Base-by-base conservation (phyloP, 371 early-diverging fungal species). In the Mucor ambiguus region DNA sequence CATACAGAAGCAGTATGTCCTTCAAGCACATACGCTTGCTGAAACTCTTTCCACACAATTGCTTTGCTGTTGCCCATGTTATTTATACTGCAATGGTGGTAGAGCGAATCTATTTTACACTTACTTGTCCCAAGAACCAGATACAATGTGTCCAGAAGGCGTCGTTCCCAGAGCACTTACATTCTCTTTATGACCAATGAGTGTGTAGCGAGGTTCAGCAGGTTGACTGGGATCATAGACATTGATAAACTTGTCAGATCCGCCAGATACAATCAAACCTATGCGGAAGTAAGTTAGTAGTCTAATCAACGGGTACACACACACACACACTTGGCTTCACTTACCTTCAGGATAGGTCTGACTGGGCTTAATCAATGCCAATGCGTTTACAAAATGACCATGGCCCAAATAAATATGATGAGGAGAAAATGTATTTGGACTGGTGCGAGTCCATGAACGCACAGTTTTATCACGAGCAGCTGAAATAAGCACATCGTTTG, bases 111-210 rank as follows among this genome's bases (percentile, higher is more conserved):
- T 5, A 28, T 49, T 7, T 5, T 52, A 18, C 9, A 64, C 82
- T 63, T 80, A 95, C 96, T 87, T 92, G 81, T 99, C 99, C 99
- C 98, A 98, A 18, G 96, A 96, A 12, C 97, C 98, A 18, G 97
- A 95, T 5, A 98, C 85, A 26, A 95, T 81, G 30, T 84, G 74
- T 3, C 93, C 95, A 32, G 87, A 85, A 1, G 83, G 74, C 4
- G 89, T 82, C 0, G 85, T 79, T 9, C 85, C 81, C 26, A 99
- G 76, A 2, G 92, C 84, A 71, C 95, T 92, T 4, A 99, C 93
- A 67, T 93, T 97, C 48, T 92, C 95, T 0, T 84, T 77, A 73
- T 99, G 99, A 0, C 97, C 98, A 7, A 85, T 70, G 22, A 98
- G 82, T 4, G 85, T 87, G 60, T 76, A 88, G 1, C 88, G 61